Conservation (phyloP, 208 protist genomes). For the Crithidia sp. region DNA sequence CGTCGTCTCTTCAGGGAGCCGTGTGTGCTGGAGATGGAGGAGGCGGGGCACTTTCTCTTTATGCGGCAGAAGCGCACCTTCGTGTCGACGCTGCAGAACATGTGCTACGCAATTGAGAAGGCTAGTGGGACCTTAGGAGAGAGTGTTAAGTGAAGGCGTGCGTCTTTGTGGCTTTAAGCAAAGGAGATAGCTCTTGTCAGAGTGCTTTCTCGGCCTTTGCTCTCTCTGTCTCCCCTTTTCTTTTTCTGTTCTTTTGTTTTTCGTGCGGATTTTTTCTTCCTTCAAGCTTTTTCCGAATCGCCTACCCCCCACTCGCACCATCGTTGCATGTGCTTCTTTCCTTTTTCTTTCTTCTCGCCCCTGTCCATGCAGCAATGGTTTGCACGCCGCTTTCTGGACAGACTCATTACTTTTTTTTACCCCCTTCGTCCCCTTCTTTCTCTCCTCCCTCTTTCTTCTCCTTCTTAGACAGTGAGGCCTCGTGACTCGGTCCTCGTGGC, state of each 20-base stretch:
- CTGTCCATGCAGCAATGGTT: no score
- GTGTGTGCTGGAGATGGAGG: slow-evolving; percentile 41
- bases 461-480: no score
- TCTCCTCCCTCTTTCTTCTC: no score
- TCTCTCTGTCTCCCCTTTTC: slow-evolving; percentile 14
- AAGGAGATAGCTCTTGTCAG: not conserved
- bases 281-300: not conserved
- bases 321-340: not conserved
- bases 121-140: not conserved
- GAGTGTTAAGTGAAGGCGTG: not conserved
- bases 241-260: slow-evolving; percentile 7
- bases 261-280: not conserved
- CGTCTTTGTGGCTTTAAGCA: no score
- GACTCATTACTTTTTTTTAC: not conserved
- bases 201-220: not conserved
- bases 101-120: slow-evolving; percentile 39
- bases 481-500: no score
- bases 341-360: not conserved
- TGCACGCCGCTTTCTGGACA: not conserved
- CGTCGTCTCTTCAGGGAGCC: slow-evolving; percentile 35
- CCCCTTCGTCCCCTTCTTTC: no score
- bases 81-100: slow-evolving; percentile 30
- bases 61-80: slow-evolving; percentile 46
- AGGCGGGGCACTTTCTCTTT: slow-evolving; percentile 52
- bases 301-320: no score